Evolutionary conservation across 371 early-diverging fungal genomes (phyloP).

Genomic region (Mucor mucedo): DNA sequence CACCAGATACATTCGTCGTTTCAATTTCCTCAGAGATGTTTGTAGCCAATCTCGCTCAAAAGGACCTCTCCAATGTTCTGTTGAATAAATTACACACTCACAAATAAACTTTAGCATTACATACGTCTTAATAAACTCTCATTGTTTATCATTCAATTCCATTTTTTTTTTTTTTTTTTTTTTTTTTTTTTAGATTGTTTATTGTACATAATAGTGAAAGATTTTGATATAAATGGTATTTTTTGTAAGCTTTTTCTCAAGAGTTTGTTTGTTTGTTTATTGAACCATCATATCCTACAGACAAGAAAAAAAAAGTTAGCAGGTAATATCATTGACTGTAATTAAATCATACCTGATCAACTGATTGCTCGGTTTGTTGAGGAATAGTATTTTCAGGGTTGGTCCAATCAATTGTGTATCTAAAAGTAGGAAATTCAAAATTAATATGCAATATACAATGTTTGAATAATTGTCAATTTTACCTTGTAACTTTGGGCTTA

Average conservation of each 20-base stretch:
- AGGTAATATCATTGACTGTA: not conserved
- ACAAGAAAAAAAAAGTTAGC: not conserved
- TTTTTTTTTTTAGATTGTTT: slow-evolving; percentile 4
- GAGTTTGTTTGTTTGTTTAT: slow-evolving; percentile 9
- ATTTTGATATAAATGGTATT: slow-evolving; percentile 1
- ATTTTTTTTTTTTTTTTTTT: not conserved
- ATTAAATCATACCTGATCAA: slow-evolving; percentile 26
- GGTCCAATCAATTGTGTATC: slow-evolving; percentile 55
- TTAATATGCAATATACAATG: not conserved
- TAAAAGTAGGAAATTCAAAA: not conserved
- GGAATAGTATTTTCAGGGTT: slow-evolving; percentile 36
- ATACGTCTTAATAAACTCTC: too few species aligned
- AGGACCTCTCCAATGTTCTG: slow-evolving; percentile 10
- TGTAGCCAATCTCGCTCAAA: slow-evolving; percentile 15
- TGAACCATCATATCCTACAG: slow-evolving; percentile 46
- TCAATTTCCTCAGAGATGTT: slow-evolving; percentile 23
- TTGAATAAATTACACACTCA: slow-evolving; percentile 1
- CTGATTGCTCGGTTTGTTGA: slow-evolving; percentile 21
- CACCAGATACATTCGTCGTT: slow-evolving; percentile 25
- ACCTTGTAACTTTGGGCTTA: slow-evolving; percentile 93
- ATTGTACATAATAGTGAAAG: slow-evolving; percentile 14
- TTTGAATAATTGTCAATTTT: not conserved
- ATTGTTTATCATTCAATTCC: too few species aligned
- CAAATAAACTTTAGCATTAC: too few species aligned
- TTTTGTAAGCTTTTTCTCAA: too few species aligned